phyloP scores from a whole-genome alignment of 495 filamentous ascomycete genomes.

The Recurvomyces mirabilis region DNA sequence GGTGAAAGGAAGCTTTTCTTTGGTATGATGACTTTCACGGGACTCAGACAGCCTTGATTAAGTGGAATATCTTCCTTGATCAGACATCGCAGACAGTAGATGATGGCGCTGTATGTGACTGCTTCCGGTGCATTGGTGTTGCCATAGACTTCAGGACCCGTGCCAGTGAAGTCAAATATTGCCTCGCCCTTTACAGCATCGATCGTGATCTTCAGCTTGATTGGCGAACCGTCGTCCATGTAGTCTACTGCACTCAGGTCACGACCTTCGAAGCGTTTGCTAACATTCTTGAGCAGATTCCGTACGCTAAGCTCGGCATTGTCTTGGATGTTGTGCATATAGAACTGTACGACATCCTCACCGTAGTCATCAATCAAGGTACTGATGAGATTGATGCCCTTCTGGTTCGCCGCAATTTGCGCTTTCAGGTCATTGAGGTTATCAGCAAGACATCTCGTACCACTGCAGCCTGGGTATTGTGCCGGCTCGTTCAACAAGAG shows the following conservation, averaged over 20 bases:
- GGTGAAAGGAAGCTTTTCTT: slow-evolving; percentile 73
- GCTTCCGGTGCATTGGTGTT: slow-evolving; percentile 94
- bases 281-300: slow-evolving; percentile 68
- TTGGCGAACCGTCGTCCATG: slow-evolving; percentile 91
- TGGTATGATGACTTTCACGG: slow-evolving; percentile 79
- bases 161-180: slow-evolving; percentile 81
- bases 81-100: slow-evolving; percentile 88
- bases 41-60: slow-evolving; percentile 89
- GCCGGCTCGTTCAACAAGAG: slow-evolving; percentile 76
- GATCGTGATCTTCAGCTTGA: slow-evolving; percentile 74
- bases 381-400: slow-evolving; percentile 84
- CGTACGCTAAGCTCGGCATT: slow-evolving; percentile 84
- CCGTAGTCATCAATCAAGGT: slow-evolving; percentile 80
- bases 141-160: slow-evolving; percentile 85
- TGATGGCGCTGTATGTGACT: slow-evolving; percentile 89
- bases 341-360: slow-evolving; percentile 82
- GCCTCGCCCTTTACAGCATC: slow-evolving; percentile 74
- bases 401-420: slow-evolving; percentile 91
- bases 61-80: slow-evolving; percentile 90
- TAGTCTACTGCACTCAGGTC: slow-evolving; percentile 68
- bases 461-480: slow-evolving; percentile 74
- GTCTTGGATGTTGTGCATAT: slow-evolving; percentile 88
- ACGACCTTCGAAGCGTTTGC: slow-evolving; percentile 62
- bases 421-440: slow-evolving; percentile 95
- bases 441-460: slow-evolving; percentile 80